Conservation (phyloP, 257 asterid genomes). For the Voacanga thouarsii region DNA sequence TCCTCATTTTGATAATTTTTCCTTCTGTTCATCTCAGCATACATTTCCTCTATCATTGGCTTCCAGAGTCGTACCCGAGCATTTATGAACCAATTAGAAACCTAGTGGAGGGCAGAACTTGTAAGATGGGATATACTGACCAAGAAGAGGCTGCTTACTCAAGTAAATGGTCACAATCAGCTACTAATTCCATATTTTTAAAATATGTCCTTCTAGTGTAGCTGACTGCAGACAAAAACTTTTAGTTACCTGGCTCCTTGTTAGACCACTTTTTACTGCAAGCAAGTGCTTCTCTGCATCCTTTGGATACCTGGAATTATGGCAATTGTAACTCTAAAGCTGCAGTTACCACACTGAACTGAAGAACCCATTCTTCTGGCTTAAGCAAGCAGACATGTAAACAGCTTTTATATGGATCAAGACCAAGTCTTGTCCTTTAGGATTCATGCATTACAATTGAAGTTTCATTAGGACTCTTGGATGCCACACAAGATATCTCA, state of each 20-base stretch:
- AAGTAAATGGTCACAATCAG: not conserved
- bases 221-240: not conserved
- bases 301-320: conserved; percentile 68
- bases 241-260: conserved; percentile 72
- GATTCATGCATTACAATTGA: not conserved
- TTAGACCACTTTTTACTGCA: conserved; percentile 80
- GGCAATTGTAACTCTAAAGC: not conserved
- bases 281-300: conserved; percentile 93
- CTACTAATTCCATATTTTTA: not conserved
- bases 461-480: not conserved
- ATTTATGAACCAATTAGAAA: conserved; percentile 89
- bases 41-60: conserved; percentile 96
- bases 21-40: conserved; percentile 72
- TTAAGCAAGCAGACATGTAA: not conserved
- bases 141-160: not conserved
- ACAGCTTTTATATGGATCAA: not conserved
- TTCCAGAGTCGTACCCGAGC: conserved; percentile 94
- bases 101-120: conserved; percentile 33
- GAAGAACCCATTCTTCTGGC: not conserved
- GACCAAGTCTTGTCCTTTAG: not conserved
- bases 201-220: not conserved
- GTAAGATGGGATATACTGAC: not conserved
- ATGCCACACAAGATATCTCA: not conserved
- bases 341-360: not conserved
- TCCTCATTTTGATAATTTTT: conserved; percentile 36